Percentiles rank a stretch among this genome's conserved stretches.
Evolutionary conservation across 1,139 yeast genomes (phyloP).

Genomic region (Taphrina wiesneri): DNA sequence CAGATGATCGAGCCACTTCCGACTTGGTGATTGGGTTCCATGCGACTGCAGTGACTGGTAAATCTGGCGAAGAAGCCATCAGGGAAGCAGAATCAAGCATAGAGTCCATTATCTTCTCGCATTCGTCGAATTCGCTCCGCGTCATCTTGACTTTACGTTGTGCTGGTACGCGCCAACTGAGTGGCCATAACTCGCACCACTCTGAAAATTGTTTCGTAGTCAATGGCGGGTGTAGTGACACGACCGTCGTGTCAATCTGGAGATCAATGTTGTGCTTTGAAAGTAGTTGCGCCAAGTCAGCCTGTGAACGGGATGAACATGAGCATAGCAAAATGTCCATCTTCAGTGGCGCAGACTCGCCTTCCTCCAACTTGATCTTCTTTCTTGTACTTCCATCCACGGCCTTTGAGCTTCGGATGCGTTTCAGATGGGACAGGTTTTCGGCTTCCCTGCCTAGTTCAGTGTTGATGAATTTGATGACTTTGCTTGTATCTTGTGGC

Average conservation of each 20-base stretch:
- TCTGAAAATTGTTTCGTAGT: conserved; percentile 23
- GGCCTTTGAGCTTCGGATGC: conserved; percentile 23
- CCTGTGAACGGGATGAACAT: conserved; percentile 1
- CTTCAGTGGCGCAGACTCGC: neutral
- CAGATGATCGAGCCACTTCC: conserved; percentile 49
- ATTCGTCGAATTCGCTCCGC: conserved; percentile 12
- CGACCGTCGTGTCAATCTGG: neutral
- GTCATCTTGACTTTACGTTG: conserved; percentile 16
- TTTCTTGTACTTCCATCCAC: neutral
- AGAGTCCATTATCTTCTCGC: conserved; percentile 22
- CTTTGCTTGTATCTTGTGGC: conserved; percentile 15
- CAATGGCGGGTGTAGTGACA: conserved; percentile 27
- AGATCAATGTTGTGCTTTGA: neutral
- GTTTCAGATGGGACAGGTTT: conserved; percentile 27
- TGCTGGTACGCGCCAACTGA: conserved; percentile 23
- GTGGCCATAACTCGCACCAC: conserved; percentile 34
- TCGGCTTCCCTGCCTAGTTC: conserved; percentile 7
- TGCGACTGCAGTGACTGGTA: conserved; percentile 53
- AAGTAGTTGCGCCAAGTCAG: conserved; percentile 11
- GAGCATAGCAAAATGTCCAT: conserved; percentile 28
- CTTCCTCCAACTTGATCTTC: conserved; percentile 15
- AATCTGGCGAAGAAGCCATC: conserved; percentile 33
- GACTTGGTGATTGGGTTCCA: conserved; percentile 53
- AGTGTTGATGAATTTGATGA: conserved; percentile 17
- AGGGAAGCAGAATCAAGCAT: conserved; percentile 16